These are phyloP conservation scores for Aspergillus kassunensis DNA, from an alignment of 495 filamentous ascomycete species.

Conservation along the genomic window DNA sequence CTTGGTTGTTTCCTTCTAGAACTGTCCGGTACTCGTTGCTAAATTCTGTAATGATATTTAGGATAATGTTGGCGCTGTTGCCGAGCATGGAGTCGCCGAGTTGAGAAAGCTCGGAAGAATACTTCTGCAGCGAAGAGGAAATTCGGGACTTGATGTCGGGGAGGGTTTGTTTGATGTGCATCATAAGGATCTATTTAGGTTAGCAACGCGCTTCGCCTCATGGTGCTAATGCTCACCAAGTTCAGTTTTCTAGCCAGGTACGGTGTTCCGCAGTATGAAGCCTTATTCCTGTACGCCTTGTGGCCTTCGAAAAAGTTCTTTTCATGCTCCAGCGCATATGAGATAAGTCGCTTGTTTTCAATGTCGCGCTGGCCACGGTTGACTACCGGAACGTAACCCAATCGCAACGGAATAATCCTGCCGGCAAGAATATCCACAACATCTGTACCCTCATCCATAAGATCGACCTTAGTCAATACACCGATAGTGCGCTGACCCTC, in stretches of 20 bases:
- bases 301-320: constrained; percentile 98
- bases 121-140: constrained; percentile 86
- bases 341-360: constrained; percentile 91
- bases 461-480: constrained; percentile 96
- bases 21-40: constrained; percentile 95
- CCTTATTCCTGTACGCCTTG: constrained; percentile 98
- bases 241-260: constrained; percentile 97
- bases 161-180: constrained; percentile 99
- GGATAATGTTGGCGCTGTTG: constrained; percentile 90
- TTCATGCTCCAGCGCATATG: constrained; percentile 89
- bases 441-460: constrained; percentile 99
- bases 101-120: constrained; percentile 71
- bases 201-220: neutral
- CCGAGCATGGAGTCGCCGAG: constrained; percentile 95
- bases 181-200: constrained; percentile 81
- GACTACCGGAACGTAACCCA: constrained; percentile 98
- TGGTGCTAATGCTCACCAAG: constrained; percentile 49
- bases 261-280: constrained; percentile 95
- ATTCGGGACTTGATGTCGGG: constrained; percentile 98
- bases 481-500: constrained; percentile 98
- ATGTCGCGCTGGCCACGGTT: constrained; percentile 99
- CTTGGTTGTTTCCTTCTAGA: constrained; percentile 92
- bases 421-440: constrained; percentile 99
- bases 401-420: constrained; percentile 89
- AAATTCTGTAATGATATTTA: constrained; percentile 99